Percentiles rank a stretch among this genome's conserved stretches.
Conservation (phyloP, 768 basidiomycete genomes). For the Trametes cubensis region DNA sequence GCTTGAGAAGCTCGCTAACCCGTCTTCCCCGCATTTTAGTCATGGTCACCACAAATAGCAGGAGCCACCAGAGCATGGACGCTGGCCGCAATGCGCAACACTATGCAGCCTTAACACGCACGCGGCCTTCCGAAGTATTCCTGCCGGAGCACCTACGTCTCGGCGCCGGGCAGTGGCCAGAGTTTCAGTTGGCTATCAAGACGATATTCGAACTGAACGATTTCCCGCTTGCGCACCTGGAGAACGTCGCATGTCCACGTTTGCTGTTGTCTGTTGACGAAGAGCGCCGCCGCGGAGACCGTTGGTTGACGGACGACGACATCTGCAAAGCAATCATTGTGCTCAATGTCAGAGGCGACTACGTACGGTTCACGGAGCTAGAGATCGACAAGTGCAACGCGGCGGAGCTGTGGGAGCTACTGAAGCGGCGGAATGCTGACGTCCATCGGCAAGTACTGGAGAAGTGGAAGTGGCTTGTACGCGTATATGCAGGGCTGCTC, state of each 20-base stretch:
- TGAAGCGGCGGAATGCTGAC: background rate
- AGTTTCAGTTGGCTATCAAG: conserved; percentile 19
- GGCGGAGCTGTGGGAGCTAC: conserved; percentile 8
- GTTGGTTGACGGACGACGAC: conserved; percentile 15
- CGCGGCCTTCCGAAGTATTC: conserved; percentile 1
- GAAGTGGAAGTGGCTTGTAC: conserved; percentile 2
- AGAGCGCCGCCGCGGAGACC: background rate
- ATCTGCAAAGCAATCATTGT: conserved; percentile 16
- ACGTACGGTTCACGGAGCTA: conserved; percentile 1
- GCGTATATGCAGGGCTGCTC: background rate
- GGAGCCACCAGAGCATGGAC: background rate
- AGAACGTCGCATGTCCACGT: background rate
- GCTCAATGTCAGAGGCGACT: conserved; percentile 14
- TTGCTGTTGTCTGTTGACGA: background rate
- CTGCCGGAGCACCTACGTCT: conserved; percentile 9
- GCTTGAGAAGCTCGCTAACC: too few relatives aligned
- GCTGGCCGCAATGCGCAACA: background rate
- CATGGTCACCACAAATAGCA: background rate
- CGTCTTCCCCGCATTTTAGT: too few relatives aligned
- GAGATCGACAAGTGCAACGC: conserved; percentile 9
- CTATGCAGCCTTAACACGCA: background rate
- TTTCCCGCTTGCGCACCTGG: conserved; percentile 18
- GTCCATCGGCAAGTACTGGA: background rate
- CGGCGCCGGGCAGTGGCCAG: conserved; percentile 9
- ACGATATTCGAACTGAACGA: conserved; percentile 3